phyloP scores from a whole-genome alignment of 2,329 filamentous ascomycete genomes.

The Amauroascus verrucosus region DNA sequence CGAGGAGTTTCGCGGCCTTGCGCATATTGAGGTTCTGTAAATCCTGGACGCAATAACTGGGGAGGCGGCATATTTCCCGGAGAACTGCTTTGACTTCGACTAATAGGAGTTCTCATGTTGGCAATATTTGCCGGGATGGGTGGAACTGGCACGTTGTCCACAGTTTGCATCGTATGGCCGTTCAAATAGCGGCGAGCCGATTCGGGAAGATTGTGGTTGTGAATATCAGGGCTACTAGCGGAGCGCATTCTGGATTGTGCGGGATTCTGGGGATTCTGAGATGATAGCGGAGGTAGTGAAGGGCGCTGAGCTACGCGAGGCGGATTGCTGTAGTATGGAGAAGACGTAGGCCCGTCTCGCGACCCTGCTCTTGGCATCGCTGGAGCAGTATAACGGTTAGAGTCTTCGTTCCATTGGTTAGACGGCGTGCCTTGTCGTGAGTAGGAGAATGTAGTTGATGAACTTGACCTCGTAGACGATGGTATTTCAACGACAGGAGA shows the following conservation, averaged over 20 bases:
- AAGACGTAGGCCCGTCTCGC: conserved; percentile 58
- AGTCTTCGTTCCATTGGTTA: conserved; percentile 59
- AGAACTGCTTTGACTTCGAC: conserved; percentile 72
- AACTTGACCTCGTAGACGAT: conserved; percentile 47
- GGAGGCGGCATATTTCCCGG: conserved; percentile 56
- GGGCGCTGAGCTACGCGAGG: conserved; percentile 53
- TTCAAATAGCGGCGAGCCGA: conserved; percentile 38
- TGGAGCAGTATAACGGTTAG: conserved; percentile 77
- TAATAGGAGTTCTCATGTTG: conserved; percentile 51
- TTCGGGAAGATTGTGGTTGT: conserved; percentile 51
- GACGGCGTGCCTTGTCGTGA: conserved; percentile 59
- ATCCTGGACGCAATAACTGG: conserved; percentile 41
- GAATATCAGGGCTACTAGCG: conserved; percentile 91
- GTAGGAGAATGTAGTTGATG: conserved; percentile 63
- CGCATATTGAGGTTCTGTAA: conserved; percentile 32
- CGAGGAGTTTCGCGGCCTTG: conserved; percentile 19
- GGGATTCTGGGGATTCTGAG: conserved; percentile 40
- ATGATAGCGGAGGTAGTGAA: conserved; percentile 63
- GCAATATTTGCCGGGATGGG: conserved; percentile 63
- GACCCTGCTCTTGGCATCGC: conserved; percentile 74
- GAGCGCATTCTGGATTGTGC: conserved; percentile 70
- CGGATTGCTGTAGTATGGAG: conserved; percentile 54
- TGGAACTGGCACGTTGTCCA: conserved; percentile 57
- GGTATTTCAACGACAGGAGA: conserved; percentile 63
- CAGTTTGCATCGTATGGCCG: conserved; percentile 46